Conservation (phyloP, 2,329 filamentous ascomycete species). For the Didymella exigua region DNA sequence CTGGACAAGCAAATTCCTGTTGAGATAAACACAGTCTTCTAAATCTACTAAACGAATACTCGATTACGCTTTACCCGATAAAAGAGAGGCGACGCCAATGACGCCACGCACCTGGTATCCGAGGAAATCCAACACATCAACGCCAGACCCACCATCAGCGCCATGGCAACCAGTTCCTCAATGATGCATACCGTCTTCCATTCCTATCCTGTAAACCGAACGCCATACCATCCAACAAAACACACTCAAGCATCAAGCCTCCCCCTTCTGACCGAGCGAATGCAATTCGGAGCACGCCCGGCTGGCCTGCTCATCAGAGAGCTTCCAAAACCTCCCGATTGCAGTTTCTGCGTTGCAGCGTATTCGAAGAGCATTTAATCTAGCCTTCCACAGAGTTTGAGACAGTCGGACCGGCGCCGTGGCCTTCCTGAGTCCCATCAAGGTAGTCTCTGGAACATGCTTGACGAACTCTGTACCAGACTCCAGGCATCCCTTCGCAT, state of each 20-base stretch:
- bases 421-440: conserved; percentile 28
- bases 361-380: conserved; percentile 38
- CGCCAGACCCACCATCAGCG: conserved; percentile 3
- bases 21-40: neutral
- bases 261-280: neutral
- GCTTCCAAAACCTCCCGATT: conserved; percentile 23
- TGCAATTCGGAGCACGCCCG: conserved; percentile 26
- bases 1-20: neutral
- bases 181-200: conserved; percentile 11
- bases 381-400: conserved; percentile 33
- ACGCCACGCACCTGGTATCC: conserved; percentile 10
- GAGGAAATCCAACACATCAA: conserved; percentile 11
- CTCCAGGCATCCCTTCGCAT: conserved; percentile 18
- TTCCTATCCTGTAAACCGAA: conserved; percentile 8
- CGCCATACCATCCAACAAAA: neutral
- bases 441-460: conserved; percentile 28
- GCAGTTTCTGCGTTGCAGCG: conserved; percentile 35
- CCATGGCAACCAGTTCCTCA: neutral
- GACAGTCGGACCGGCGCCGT: conserved; percentile 39
- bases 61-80: neutral
- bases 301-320: conserved; percentile 21
- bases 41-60: neutral
- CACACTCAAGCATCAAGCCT: neutral
- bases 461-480: conserved; percentile 17
- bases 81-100: neutral